phyloP scores from a whole-genome alignment of 1,139 yeast genomes.

The Candida freyschussii region DNA sequence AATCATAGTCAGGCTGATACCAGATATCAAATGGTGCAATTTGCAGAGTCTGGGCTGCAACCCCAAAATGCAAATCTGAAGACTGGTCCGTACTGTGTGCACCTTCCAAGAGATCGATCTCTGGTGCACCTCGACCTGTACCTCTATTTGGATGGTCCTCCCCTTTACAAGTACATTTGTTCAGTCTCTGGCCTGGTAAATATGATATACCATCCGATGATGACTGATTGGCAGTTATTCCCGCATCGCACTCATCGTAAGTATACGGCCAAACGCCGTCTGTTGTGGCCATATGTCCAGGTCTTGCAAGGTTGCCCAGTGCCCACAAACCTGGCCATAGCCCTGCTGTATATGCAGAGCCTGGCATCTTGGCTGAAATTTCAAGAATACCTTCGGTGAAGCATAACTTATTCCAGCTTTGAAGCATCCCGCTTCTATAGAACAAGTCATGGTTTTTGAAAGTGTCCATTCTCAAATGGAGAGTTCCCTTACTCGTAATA shows the following conservation, averaged over 20 bases:
- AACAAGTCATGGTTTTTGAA: conserved; percentile 63
- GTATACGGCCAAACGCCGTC: conserved; percentile 91
- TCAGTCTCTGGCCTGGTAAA: conserved; percentile 72
- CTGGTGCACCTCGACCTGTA: conserved; percentile 84
- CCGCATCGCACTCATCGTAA: conserved; percentile 79
- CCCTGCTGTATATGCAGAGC: conserved; percentile 63
- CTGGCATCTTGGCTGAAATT: conserved; percentile 66
- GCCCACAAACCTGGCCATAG: conserved; percentile 93
- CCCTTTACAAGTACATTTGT: conserved; percentile 65
- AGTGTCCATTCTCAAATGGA: conserved; percentile 68
- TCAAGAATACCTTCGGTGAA: conserved; percentile 73
- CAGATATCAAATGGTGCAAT: conserved; percentile 84
- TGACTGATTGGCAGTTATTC: conserved; percentile 86
- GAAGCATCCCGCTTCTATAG: conserved; percentile 82
- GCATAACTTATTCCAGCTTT: conserved; percentile 79
- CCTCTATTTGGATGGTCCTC: conserved; percentile 81
- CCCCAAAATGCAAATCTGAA: conserved; percentile 34
- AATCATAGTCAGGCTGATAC: conserved; percentile 79
- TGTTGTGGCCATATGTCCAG: conserved; percentile 73
- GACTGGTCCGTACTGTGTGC: conserved; percentile 50
- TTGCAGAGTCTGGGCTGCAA: conserved; percentile 79
- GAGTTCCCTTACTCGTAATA: conserved; percentile 61
- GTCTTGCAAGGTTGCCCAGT: conserved; percentile 79
- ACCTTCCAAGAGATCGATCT: conserved; percentile 81
- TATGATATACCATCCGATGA: conserved; percentile 76